phyloP scores from a whole-genome alignment of 371 early-diverging fungal species.

The Zancudomyces culisetae region DNA sequence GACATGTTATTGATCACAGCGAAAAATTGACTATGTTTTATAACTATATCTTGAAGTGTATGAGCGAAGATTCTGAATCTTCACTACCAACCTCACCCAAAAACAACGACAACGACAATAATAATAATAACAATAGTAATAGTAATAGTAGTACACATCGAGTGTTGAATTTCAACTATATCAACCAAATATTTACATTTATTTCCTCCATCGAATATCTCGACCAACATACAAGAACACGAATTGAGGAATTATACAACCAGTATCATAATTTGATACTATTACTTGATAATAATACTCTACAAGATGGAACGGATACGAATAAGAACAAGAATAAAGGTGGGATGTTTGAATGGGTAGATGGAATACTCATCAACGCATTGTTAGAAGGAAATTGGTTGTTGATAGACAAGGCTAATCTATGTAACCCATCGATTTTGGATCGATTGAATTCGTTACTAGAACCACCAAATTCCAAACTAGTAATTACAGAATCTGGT shows the following conservation, averaged over 20 bases:
- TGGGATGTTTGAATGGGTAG: slow-evolving; percentile 91
- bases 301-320: neutral
- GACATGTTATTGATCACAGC: neutral
- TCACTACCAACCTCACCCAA: no score
- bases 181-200: no score
- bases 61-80: neutral
- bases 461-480: slow-evolving; percentile 71
- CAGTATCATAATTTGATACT: neutral
- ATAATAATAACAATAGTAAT: neutral
- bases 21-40: neutral
- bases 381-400: slow-evolving; percentile 94
- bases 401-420: slow-evolving; percentile 95
- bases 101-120: no score
- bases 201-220: no score
- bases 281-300: neutral
- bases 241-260: neutral
- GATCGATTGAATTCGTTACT: slow-evolving; percentile 88
- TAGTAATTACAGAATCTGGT: slow-evolving; percentile 84
- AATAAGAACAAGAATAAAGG: neutral
- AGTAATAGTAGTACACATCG: neutral
- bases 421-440: slow-evolving; percentile 86
- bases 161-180: no score
- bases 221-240: neutral
- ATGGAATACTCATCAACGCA: slow-evolving; percentile 88
- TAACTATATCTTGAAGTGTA: no score